phyloP scores from a whole-genome alignment of 169 alveolate genomes.

The Cryptosporidium meleagridis region DNA sequence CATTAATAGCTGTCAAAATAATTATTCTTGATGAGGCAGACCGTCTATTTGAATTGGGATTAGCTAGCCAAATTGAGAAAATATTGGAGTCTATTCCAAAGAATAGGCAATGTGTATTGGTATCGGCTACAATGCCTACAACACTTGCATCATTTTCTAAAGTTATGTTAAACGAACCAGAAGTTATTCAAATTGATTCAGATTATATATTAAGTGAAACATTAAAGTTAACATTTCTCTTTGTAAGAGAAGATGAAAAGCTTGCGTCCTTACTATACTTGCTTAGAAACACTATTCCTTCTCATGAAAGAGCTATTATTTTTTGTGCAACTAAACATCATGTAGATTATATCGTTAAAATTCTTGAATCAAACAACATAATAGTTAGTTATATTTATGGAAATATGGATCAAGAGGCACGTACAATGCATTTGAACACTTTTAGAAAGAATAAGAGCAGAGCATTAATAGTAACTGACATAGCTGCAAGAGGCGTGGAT shows the following conservation, averaged over 20 bases:
- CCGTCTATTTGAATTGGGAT: constrained; percentile 93
- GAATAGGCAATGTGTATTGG: constrained; percentile 88
- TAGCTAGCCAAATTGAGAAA: constrained; percentile 90
- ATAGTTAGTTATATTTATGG: constrained; percentile 86
- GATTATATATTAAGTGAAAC: constrained; percentile 89
- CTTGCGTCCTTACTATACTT: constrained; percentile 86
- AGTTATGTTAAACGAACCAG: constrained; percentile 92
- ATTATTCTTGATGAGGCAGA: constrained; percentile 96
- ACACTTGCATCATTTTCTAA: constrained; percentile 90
- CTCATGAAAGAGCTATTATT: constrained; percentile 84
- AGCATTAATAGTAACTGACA: constrained; percentile 87
- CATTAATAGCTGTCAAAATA: constrained; percentile 86
- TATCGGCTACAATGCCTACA: constrained; percentile 95
- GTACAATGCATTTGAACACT: constrained; percentile 84
- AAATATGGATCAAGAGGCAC: constrained; percentile 89
- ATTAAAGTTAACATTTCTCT: constrained; percentile 83
- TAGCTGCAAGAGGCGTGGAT: constrained; percentile 92
- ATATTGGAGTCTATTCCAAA: constrained; percentile 86
- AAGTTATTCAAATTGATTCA: constrained; percentile 88
- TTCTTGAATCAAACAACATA: constrained; percentile 81
- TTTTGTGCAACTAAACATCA: constrained; percentile 93
- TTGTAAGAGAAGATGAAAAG: constrained; percentile 87
- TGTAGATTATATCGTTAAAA: constrained; percentile 87
- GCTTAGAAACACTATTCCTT: constrained; percentile 82
- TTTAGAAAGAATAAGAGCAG: constrained; percentile 83